Percentiles rank a stretch among this genome's conserved stretches.
Conservation (phyloP, 2,329 filamentous ascomycete genomes). For the Aplosporella prunicola region DNA sequence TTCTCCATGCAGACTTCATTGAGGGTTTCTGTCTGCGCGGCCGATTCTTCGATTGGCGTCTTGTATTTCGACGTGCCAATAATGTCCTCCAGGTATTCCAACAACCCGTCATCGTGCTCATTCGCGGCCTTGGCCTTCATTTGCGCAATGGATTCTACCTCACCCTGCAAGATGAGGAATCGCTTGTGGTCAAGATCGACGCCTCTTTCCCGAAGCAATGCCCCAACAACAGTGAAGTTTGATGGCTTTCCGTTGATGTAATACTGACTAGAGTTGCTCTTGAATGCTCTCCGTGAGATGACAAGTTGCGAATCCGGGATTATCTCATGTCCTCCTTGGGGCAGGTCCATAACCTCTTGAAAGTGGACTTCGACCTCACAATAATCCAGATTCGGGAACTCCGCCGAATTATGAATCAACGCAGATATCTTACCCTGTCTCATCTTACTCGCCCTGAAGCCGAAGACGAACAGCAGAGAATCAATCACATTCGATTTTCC, state of each 20-base stretch:
- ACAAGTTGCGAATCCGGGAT: constrained; percentile 77
- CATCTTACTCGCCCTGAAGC: constrained; percentile 98
- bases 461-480: constrained; percentile 96
- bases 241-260: constrained; percentile 88
- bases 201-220: constrained; percentile 73
- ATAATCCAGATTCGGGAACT: constrained; percentile 72
- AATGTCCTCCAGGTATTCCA: constrained; percentile 97
- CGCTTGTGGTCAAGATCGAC: constrained; percentile 97
- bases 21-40: constrained; percentile 76
- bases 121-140: constrained; percentile 96
- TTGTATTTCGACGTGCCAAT: constrained; percentile 99
- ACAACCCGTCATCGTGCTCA: constrained; percentile 89
- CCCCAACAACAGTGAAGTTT: constrained; percentile 86
- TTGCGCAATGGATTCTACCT: constrained; percentile 96
- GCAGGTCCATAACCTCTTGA: constrained; percentile 83
- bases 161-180: constrained; percentile 92
- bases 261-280: constrained; percentile 97
- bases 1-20: constrained; percentile 96
- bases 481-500: constrained; percentile 99
- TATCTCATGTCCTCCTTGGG: constrained; percentile 62
- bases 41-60: constrained; percentile 88
- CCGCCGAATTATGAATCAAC: constrained; percentile 91
- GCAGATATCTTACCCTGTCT: constrained; percentile 96
- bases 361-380: constrained; percentile 98
- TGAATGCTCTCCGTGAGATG: constrained; percentile 88